Conservation (phyloP, 306 rosid species). For the Trifolium subterraneum region DNA sequence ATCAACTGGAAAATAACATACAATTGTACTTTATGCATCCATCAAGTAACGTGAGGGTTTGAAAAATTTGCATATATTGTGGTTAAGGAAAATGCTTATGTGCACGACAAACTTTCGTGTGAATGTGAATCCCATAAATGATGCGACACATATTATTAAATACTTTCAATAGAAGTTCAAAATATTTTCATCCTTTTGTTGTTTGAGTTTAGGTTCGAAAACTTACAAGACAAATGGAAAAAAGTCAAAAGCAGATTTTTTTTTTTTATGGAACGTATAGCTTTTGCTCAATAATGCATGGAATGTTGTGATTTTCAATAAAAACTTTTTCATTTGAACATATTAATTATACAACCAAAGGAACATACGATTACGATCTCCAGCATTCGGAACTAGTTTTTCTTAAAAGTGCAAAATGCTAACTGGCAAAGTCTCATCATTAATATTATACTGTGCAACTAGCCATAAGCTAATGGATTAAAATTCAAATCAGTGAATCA, state of each 20-base stretch:
- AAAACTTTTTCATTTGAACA: neutral
- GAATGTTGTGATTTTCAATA: slow-evolving; percentile 20
- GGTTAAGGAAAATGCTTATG: too few species aligned
- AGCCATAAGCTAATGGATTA: neutral
- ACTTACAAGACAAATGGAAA: neutral
- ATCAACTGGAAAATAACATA: neutral
- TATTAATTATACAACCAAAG: neutral
- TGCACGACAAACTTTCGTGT: too few species aligned
- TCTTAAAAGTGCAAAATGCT: slow-evolving; percentile 23
- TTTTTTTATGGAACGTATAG: neutral
- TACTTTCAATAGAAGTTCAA: too few species aligned
- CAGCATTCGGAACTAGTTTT: too few species aligned
- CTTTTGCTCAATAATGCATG: neutral
- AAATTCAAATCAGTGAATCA: too few species aligned
- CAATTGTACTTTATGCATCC: neutral
- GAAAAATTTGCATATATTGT: neutral
- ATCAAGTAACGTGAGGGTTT: neutral
- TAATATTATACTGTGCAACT: neutral
- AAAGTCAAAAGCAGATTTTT: neutral
- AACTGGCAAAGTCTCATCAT: slow-evolving; percentile 2
- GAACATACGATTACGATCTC: neutral
- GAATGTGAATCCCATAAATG: too few species aligned
- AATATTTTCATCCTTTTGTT: neutral
- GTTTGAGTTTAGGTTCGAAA: neutral
- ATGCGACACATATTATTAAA: too few species aligned